Base-by-base conservation (phyloP, 2,329 filamentous ascomycete species). In the Neonectria punicea region DNA sequence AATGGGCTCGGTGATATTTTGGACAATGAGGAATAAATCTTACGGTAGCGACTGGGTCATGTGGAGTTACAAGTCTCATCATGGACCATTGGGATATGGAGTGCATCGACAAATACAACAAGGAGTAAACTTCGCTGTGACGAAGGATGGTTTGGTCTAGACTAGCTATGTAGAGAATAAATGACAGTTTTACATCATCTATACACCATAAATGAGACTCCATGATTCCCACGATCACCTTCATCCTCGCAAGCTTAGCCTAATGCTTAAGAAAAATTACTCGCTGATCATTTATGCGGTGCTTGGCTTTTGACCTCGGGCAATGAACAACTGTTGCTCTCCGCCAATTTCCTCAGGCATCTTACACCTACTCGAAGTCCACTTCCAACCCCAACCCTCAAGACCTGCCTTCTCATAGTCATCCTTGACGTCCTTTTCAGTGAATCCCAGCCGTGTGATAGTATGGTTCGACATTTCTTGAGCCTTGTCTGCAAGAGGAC, bases 311-410 rank as follows among this genome's bases (percentile, higher is more conserved):
- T 41, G 55, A 2, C 72, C 72, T 0, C 72, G 65, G 0, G 75
- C 73, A 46, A 77, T 58, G 49, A 77, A 77, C 4, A 73, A 22
- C 36, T 74, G 73, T 22, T 73, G 69, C 14, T 70, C 65, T 1
- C 73, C 69, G 4, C 72, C 75, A 58, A 70, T 59, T 39, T 68
- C 71, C 9, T 58, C 61, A 0, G 75, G 74, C 50, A 77, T 66
- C 25, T 67, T 64, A 0, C 69, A 68, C 18, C 54, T 55, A 14
- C 65, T 50, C 1, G 63, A 58, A 13, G 73, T 68, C 70, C 66
- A 67, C 59, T 67, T 74, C 74, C 75, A 78, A 2, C 61, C 67
- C 67, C 71, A 74, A 2, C 61, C 64, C 8, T 66, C 50, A 16
- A 78, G 54, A 0, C 73, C 75, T 16, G 71, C 75, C 8, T 60